phyloP scores from a whole-genome alignment of 164 flowering plant genomes.

The Nymphaea colorata region DNA sequence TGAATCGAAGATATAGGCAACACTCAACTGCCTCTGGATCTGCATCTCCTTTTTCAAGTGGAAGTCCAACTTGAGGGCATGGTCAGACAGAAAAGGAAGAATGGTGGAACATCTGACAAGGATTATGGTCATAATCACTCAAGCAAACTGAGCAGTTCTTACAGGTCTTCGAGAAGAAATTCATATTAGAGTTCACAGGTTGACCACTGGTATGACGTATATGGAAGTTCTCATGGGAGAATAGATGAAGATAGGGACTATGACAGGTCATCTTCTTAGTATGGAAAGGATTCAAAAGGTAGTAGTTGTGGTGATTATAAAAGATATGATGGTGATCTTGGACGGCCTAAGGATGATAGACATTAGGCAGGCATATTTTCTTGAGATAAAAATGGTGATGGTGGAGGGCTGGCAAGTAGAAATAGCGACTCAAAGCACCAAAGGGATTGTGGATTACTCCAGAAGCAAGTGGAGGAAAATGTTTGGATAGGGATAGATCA shows the following conservation, averaged over 20 bases:
- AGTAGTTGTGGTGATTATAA: slow-evolving; percentile 20
- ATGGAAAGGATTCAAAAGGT: slow-evolving; percentile 38
- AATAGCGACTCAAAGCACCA: slow-evolving; percentile 29
- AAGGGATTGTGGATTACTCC: slow-evolving; percentile 24
- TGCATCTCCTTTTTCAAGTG: background rate
- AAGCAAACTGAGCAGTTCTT: slow-evolving; percentile 34
- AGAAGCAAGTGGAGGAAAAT: slow-evolving; percentile 20
- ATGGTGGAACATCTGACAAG: slow-evolving; percentile 22
- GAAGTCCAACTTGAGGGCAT: no score
- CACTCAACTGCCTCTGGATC: background rate
- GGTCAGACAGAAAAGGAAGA: slow-evolving; percentile 21
- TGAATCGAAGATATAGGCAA: background rate
- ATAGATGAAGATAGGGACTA: slow-evolving; percentile 34
- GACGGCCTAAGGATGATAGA: slow-evolving; percentile 34
- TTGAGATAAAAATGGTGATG: slow-evolving; percentile 35
- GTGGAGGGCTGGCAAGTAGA: slow-evolving; percentile 29
- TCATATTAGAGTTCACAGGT: slow-evolving; percentile 17
- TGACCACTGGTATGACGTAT: background rate
- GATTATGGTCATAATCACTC: slow-evolving; percentile 29
- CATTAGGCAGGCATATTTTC: slow-evolving; percentile 29
- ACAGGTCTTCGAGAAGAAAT: slow-evolving; percentile 7
- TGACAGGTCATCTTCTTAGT: slow-evolving; percentile 29
- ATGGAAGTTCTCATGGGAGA: slow-evolving; percentile 27
- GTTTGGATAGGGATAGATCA: slow-evolving; percentile 18
- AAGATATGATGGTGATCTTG: slow-evolving; percentile 33